Base-by-base conservation (phyloP, 2,329 filamentous ascomycete genomes). In the Botrytis tulipae region DNA sequence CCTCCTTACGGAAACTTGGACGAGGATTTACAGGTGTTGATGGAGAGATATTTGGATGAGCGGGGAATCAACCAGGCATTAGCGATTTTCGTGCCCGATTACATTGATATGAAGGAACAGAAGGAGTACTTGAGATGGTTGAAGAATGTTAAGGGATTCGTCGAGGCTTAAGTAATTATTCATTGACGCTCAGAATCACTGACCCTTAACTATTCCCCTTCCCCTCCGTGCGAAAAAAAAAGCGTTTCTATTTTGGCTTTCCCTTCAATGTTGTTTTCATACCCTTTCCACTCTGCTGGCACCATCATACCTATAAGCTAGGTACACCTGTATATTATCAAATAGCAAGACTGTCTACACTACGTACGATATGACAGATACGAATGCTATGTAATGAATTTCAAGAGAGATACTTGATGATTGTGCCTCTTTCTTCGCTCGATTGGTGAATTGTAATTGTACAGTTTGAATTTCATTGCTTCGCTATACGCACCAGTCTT, bases 61-160 rank as follows among this genome's bases (percentile, higher is more conserved):
- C 90, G 96, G 79, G 96, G 95, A 77, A 90, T 99, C 84, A 94
- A 95, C 80, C 91, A 92, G 79, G 89, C 91, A 74, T 88, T 99
- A 79, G 95, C 95, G 71, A 85, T 95, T 78, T 98, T 98, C 83
- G 91, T 97, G 62, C 94, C 95, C 54, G 95, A 98, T 83, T 99
- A 97, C 85, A 95, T 98, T 81, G 94, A 98, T 82, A 90, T 93
- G 84, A 99, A 99, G 91, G 96, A 99, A 89, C 95, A 98, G 89
- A 92, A 91, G 85, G 96, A 99, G 88, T 99, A 99, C 84, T 86
- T 97, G 75, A 86, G 88, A 77, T 99, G 97, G 96, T 86, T 99
- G 83, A 88, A 90, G 83, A 93, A 92, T 82, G 88, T 98, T 84
- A 96, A 95, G 90, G 86, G 84, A 76, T 98, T 98, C 81, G 86